These are phyloP conservation scores for Rhodotorula taiwanensis DNA, from an alignment of 768 basidiomycete species.

Conservation along the genomic window DNA sequence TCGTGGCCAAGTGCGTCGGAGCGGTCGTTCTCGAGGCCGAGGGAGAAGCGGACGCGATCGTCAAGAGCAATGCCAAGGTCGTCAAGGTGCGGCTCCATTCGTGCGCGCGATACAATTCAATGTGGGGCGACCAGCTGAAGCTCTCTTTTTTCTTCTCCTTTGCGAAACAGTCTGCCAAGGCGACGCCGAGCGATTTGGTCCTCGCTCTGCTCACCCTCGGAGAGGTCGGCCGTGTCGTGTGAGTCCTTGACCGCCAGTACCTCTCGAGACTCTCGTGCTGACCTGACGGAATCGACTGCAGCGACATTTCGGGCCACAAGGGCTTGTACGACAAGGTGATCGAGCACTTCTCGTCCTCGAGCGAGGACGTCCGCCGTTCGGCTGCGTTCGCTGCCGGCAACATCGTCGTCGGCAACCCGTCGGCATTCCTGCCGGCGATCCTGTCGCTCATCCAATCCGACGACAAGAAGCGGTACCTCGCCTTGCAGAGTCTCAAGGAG, in stretches of 20 bases:
- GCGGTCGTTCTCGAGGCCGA: slow-evolving; percentile 67
- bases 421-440: slow-evolving; percentile 76
- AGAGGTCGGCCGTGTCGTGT: slow-evolving; percentile 74
- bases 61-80: slow-evolving; percentile 74
- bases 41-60: slow-evolving; percentile 68
- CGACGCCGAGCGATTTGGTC: slow-evolving; percentile 61
- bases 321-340: slow-evolving; percentile 72
- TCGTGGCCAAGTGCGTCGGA: slow-evolving; percentile 78
- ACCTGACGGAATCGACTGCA: slow-evolving; percentile 44
- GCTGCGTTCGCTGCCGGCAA: slow-evolving; percentile 92
- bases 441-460: slow-evolving; percentile 56
- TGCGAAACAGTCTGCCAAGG: slow-evolving; percentile 42
- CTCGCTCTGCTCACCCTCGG: slow-evolving; percentile 83
- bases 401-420: slow-evolving; percentile 86
- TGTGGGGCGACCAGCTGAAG: background rate
- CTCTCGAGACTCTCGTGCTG: too few relatives aligned
- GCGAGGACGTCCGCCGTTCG: slow-evolving; percentile 80
- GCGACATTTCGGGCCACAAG: slow-evolving; percentile 70
- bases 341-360: slow-evolving; percentile 64
- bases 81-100: slow-evolving; percentile 57
- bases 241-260: too few relatives aligned
- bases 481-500: slow-evolving; percentile 90
- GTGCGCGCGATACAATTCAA: background rate
- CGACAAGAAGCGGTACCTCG: slow-evolving; percentile 69
- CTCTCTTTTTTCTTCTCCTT: background rate